These are phyloP conservation scores for Eucalyptus sideroxylon DNA, from an alignment of 345 rosid species.

Conservation along the genomic window DNA sequence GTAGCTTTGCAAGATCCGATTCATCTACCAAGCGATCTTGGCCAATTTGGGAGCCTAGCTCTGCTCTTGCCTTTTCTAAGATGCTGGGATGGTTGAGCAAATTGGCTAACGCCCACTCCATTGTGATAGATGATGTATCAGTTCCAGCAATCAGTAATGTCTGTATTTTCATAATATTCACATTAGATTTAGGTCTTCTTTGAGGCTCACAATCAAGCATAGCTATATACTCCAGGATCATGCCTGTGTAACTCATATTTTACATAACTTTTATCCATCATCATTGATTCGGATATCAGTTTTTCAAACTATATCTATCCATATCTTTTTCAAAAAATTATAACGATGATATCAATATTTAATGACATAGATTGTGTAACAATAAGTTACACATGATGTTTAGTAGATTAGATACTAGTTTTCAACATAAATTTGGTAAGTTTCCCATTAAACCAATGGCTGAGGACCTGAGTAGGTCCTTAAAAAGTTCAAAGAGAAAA, in stretches of 20 bases:
- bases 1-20: conserved; percentile 8
- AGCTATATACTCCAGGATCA: neutral
- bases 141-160: conserved; percentile 26
- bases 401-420: neutral
- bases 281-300: neutral
- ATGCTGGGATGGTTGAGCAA: conserved; percentile 29
- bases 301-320: neutral
- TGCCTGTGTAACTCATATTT: neutral
- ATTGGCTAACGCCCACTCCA: conserved; percentile 47
- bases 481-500: no score
- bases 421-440: neutral
- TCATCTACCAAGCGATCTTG: conserved; percentile 27
- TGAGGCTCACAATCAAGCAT: neutral
- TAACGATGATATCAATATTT: neutral
- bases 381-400: neutral
- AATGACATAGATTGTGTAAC: neutral
- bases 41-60: conserved; percentile 22
- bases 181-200: neutral
- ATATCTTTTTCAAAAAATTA: neutral
- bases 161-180: neutral
- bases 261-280: neutral
- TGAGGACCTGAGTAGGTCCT: rapidly evolving
- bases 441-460: neutral
- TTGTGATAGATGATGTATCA: conserved; percentile 30
- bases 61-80: conserved; percentile 15